Evolutionary conservation across 225 moss, liverwort and hornwort species (phyloP), one percentile per base, ranked within the genome.

Genomic region (Lunularia cruciata): DNA sequence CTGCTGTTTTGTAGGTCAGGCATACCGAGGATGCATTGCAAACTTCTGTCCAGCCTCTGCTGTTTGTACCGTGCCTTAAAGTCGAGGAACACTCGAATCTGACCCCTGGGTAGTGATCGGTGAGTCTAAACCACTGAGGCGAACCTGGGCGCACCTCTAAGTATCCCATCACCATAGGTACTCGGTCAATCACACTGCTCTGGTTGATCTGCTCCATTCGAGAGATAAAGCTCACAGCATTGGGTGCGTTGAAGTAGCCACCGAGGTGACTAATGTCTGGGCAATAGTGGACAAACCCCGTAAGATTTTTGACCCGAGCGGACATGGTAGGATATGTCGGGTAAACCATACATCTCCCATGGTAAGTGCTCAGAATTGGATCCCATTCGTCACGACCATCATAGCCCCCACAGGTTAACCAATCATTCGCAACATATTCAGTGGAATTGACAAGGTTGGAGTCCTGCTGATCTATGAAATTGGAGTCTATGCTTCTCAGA

Each of bases 151-250:
- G 12, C 54, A 54, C 54, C 25, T 57, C 57, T 0, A 57, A 18
- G 30, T 31, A 57, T 0, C 57, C 57, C 57, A 57, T 57, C 57
- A 57, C 57, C 57, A 57, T 32, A 16, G 57, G 57, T 1, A 25
- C 30, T 0, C 15, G 6, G 23, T 57, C 57, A 57, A 18, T 32
- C 12, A 57, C 32, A 1, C 8, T 57, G 57, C 57, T 57, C 30
- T 57, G 30, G 18, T 57, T 57, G 25, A 57, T 32, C 57, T 57
- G 57, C 57, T 57, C 32, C 31, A 57, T 57, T 30, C 32, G 57
- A 2, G 57, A 57, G 1, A 57, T 13, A 15, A 57, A 57, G 30
- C 14, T 57, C 0, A 57, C 57, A 12, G 16, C 14, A 16, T 32
- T 26, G 3, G 57, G 7, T 8, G 2, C 6, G 57, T 57, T 57